Conservation (phyloP, 139 green algal species). For the Volvox reticuliferus region DNA sequence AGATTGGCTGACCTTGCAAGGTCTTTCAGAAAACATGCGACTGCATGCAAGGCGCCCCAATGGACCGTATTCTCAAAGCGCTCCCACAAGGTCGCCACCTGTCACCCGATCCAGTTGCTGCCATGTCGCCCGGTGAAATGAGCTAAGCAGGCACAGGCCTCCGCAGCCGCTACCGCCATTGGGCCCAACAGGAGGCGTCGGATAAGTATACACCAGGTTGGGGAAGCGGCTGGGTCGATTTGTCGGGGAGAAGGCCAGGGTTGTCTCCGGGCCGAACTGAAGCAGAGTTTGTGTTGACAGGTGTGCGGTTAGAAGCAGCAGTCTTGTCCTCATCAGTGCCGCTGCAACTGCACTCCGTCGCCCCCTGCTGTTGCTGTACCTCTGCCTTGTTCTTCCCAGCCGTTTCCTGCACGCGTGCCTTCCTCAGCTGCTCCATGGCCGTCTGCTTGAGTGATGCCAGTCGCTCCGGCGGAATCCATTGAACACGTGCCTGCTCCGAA, state of each 20-base stretch:
- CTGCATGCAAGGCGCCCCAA: too few relatives aligned
- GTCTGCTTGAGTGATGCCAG: not conserved
- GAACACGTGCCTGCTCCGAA: not conserved
- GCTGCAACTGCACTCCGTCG: not conserved
- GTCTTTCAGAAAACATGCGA: too few relatives aligned
- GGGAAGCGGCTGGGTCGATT: not conserved
- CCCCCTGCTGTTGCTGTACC: not conserved
- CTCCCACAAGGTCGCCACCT: not conserved
- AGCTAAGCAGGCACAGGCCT: not conserved
- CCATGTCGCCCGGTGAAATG: not conserved
- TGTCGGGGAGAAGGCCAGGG: not conserved
- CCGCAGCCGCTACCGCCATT: not conserved
- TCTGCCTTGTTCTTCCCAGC: not conserved
- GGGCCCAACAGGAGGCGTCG: not conserved
- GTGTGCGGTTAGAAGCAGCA: not conserved
- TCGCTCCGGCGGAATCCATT: not conserved
- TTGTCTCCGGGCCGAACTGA: not conserved
- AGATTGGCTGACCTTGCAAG: too few relatives aligned
- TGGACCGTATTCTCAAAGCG: not conserved
- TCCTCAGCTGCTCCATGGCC: constrained; percentile 1
- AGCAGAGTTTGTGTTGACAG: not conserved
- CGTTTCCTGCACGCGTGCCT: not conserved
- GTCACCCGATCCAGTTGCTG: not conserved
- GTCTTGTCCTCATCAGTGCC: not conserved
- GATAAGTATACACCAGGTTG: not conserved